Percentiles rank a stretch among this genome's conserved stretches.
phyloP scores from a whole-genome alignment of 768 basidiomycete genomes.

The Cyclocybe cylindracea region DNA sequence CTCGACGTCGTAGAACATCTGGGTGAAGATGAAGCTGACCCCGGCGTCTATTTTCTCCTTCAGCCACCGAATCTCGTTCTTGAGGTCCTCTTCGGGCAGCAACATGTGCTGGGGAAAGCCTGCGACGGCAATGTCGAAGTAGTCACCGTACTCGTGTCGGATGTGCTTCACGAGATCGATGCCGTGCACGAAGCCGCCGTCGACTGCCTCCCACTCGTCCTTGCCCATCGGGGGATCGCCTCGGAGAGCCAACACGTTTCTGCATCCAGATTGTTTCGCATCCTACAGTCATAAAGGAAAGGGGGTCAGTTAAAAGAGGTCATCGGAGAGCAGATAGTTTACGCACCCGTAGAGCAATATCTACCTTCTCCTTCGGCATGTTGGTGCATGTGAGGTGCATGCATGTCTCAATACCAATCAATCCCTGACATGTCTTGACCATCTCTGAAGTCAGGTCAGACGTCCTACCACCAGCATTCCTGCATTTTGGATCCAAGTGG shows the following conservation, averaged over 20 bases:
- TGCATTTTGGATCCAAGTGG: slow-evolving; percentile 26
- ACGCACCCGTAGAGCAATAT: slow-evolving; percentile 83
- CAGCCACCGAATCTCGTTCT: slow-evolving; percentile 78
- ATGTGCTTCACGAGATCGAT: slow-evolving; percentile 93
- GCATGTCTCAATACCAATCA: slow-evolving; percentile 95
- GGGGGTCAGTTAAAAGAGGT: too few relatives aligned
- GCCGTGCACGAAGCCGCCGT: slow-evolving; percentile 88
- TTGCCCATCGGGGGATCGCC: slow-evolving; percentile 91
- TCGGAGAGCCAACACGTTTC: slow-evolving; percentile 90
- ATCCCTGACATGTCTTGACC: slow-evolving; percentile 90
- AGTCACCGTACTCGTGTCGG: slow-evolving; percentile 78
- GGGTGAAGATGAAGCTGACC: slow-evolving; percentile 93
- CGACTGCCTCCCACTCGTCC: slow-evolving; percentile 90
- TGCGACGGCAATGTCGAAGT: slow-evolving; percentile 93
- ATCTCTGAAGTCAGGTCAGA: slow-evolving; percentile 93
- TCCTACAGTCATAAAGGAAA: slow-evolving; percentile 48
- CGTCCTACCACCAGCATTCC: slow-evolving; percentile 96
- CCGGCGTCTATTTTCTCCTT: slow-evolving; percentile 93
- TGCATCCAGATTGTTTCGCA: slow-evolving; percentile 85
- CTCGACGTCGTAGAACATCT: slow-evolving; percentile 96
- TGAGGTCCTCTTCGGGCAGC: slow-evolving; percentile 72
- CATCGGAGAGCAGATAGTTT: not conserved
- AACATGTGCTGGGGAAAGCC: slow-evolving; percentile 87
- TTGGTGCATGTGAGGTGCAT: slow-evolving; percentile 99
- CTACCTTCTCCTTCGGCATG: slow-evolving; percentile 96